Base-by-base conservation (phyloP, 1,139 yeast species). In the Suhomyces bokatorum region DNA sequence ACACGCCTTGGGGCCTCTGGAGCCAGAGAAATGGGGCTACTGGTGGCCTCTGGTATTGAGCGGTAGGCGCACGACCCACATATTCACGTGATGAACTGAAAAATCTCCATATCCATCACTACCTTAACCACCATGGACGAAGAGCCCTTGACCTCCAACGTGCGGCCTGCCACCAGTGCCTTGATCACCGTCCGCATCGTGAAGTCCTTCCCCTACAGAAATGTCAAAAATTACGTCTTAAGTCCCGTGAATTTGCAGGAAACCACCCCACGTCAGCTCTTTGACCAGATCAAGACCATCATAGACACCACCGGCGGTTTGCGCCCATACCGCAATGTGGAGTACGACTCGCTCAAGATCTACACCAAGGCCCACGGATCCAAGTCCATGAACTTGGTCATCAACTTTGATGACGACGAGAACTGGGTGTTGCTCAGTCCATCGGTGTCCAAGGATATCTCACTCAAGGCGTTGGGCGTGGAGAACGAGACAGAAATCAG, bases 341-440 rank as follows among this genome's bases (percentile, higher is more conserved):
- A 71, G 1, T 85, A 83, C 56, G 88, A 93, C 59, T 73, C 95
- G 0, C 62, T 93, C 49, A 93, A 95, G 66, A 77, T 93, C 14
- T 93, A 93, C 66, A 87, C 97, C 31, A 89, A 88, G 60, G 98
- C 99, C 0, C 98, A 93, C 63, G 96, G 96, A 7, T 79, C 96
- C 32, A 93, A 93, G 67, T 88, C 97, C 2, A 87, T 90, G 83
- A 90, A 93, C 60, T 74, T 93, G 54, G 95, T 89, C 40, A 87
- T 95, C 50, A 93, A 93, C 63, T 80, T 93, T 63, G 97, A 89
- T 28, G 81, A 86, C 55, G 89, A 87, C 57, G 81, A 78, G 5
- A 70, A 66, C 40, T 86, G 95, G 91, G 72, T 87, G 3, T 65
- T 93, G 49, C 56, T 54, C 35, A 60, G 69, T 42, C 64, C 63